phyloP scores from a whole-genome alignment of 1,139 yeast species.

The Maudiozyma humilis region DNA sequence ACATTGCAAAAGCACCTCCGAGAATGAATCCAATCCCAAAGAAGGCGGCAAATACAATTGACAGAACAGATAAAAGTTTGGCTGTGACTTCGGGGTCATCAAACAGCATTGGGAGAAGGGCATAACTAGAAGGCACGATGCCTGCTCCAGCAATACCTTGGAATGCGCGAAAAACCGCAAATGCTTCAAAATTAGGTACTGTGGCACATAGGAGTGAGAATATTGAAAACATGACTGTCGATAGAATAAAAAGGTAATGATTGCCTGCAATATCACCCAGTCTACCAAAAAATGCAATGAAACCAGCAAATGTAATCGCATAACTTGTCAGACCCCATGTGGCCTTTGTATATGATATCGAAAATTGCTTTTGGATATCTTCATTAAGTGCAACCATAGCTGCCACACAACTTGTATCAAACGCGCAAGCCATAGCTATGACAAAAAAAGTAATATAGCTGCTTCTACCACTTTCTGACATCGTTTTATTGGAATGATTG shows the following conservation, averaged over 20 bases:
- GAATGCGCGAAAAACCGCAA: conserved; percentile 2
- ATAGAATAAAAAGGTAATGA: conserved; percentile 1
- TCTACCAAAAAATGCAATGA: conserved; percentile 4
- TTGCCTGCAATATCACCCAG: conserved; percentile 5
- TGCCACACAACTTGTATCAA: conserved; percentile 5
- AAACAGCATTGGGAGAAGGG: conserved; percentile 1
- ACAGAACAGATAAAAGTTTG: not conserved
- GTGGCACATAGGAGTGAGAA: conserved; percentile 4
- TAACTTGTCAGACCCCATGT: conserved; percentile 5
- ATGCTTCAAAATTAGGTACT: conserved; percentile 3
- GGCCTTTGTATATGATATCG: conserved; percentile 1
- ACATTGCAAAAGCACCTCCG: conserved; percentile 5
- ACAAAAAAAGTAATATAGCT: conserved; percentile 1
- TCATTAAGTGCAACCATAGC: conserved; percentile 5
- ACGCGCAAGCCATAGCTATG: conserved; percentile 3
- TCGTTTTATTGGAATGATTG: too few species aligned
- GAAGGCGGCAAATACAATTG: conserved; percentile 2
- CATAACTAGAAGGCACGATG: conserved; percentile 5
- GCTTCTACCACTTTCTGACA: not conserved
- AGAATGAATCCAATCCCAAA: conserved; percentile 3
- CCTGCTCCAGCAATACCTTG: conserved; percentile 6
- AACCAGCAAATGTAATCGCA: conserved; percentile 5
- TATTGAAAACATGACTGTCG: conserved; percentile 1
- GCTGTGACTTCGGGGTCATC: not conserved
- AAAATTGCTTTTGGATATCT: conserved; percentile 1